Evolutionary conservation across 2,329 filamentous ascomycete species (phyloP).

Genomic region (Sphaerulina musiva): DNA sequence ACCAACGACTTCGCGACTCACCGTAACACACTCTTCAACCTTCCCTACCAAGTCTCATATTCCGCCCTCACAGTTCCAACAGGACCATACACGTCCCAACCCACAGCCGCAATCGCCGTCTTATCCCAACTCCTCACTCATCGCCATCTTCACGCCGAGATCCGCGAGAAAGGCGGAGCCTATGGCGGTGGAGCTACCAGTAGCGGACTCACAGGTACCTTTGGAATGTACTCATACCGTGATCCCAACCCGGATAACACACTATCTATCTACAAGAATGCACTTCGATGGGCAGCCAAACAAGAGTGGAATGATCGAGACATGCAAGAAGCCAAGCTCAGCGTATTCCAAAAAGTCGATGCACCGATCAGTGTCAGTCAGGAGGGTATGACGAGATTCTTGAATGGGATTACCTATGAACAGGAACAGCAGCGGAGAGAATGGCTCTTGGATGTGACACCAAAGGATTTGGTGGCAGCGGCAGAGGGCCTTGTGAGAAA

Average conservation of each 20-base stretch:
- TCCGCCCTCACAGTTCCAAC: conserved; percentile 76
- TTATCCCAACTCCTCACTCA: conserved; percentile 89
- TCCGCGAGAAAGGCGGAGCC: conserved; percentile 93
- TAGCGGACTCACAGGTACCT: conserved; percentile 71
- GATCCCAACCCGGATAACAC: conserved; percentile 92
- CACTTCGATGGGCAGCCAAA: conserved; percentile 75
- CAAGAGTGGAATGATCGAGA: conserved; percentile 76
- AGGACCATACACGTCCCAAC: conserved; percentile 68
- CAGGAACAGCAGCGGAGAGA: conserved; percentile 84
- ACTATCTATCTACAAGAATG: conserved; percentile 72
- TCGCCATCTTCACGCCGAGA: conserved; percentile 94
- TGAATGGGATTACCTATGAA: conserved; percentile 75
- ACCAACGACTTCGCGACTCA: conserved; percentile 27
- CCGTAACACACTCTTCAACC: conserved; percentile 76
- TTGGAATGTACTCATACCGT: conserved; percentile 93
- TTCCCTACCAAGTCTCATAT: conserved; percentile 97
- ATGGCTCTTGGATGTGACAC: conserved; percentile 77
- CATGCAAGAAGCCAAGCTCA: conserved; percentile 91
- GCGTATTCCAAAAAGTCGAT: conserved; percentile 86
- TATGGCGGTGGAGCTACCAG: conserved; percentile 90
- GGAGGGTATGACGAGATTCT: conserved; percentile 80
- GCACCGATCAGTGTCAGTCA: conserved; percentile 79
- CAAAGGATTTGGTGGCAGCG: conserved; percentile 69
- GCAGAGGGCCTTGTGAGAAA: conserved; percentile 69
- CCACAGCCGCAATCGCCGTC: conserved; percentile 76